Base-by-base conservation (phyloP, 2,329 filamentous ascomycete genomes). In the Colletotrichum endophyticum region DNA sequence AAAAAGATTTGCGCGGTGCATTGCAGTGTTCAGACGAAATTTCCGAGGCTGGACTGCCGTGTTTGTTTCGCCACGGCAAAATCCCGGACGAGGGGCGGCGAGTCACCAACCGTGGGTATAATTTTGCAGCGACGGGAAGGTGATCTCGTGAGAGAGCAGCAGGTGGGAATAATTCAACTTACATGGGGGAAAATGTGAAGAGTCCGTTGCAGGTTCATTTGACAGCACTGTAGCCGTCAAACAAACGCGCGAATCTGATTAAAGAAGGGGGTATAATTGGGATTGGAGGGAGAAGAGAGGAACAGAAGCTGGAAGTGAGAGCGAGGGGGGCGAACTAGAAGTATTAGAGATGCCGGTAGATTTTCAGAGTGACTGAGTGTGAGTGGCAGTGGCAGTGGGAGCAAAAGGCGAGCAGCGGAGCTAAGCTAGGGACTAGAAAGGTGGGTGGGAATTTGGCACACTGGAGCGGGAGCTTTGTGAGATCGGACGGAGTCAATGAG, bases 141-240 rank as follows among this genome's bases (percentile, higher is more conserved):
- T 25, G 32, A 59, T 39, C 32, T 36, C 8, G 28, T 63, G 34
- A 64, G 44, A 49, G 39, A 13, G n/a, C 44, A 53, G 44, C n/a
- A 53, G 44, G 5, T 28, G 22, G 34, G 3, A 11, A 15, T n/a
- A 19, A 27, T n/a, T 5, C 15, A 25, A 73, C 91, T 87, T 91
- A 95, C 94, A 89, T 89, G 89, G 86, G 90, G 89, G 89, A 88
- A 91, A 87, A 88, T 87, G 85, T 88, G 84, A 85, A 89, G 87
- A 84, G 87, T 87, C 87, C 87, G 88, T 89, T 96, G 95, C 96
- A 98, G 95, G 95, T 97, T 98, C 96, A 98, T 98, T 95, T 96
- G 95, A 98, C 95, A 96, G 95, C 94, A 85, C 80, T 81, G 78
- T 84, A 88, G 93, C 93, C 95, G 95, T 90, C 95, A 97, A 98